phyloP scores from a whole-genome alignment of 768 basidiomycete species.

The Collybia sp. region DNA sequence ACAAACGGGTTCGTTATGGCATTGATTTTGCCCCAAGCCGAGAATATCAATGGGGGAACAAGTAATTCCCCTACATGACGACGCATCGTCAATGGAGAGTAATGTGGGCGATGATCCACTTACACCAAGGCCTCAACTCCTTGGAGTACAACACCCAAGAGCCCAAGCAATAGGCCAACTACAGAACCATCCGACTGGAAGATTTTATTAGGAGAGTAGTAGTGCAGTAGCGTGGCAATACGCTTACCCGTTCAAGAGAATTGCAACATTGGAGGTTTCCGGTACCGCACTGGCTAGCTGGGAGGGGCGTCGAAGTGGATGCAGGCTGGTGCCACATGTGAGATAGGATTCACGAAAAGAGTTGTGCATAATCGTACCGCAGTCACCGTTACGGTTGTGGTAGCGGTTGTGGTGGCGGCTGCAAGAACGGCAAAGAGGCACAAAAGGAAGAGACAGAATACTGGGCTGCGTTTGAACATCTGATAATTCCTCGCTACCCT shows the following conservation, averaged over 20 bases:
- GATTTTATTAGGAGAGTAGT: neutral
- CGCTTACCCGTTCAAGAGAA: neutral
- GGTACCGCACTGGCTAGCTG: constrained; percentile 4
- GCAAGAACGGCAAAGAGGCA: constrained; percentile 13
- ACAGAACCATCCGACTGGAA: constrained; percentile 16
- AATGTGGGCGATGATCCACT: neutral
- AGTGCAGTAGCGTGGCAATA: neutral
- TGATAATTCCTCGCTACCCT: too few relatives aligned
- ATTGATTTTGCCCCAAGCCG: neutral
- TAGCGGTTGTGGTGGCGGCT: constrained; percentile 11
- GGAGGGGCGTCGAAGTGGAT: neutral
- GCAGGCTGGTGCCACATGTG: neutral
- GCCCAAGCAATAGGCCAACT: constrained; percentile 7
- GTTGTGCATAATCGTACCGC: neutral
- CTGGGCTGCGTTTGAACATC: constrained; percentile 13
- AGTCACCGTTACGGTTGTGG: constrained; percentile 4
- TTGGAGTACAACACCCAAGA: constrained; percentile 4
- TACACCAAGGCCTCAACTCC: constrained; percentile 23
- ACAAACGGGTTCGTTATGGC: constrained; percentile 11
- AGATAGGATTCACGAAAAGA: neutral
- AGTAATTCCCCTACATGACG: neutral
- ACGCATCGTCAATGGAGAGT: neutral
- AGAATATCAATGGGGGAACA: neutral
- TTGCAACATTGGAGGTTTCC: constrained; percentile 7
- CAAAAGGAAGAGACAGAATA: constrained; percentile 9